A percentile compares a stretch with the other conserved stretches of the same genome.
These are phyloP conservation scores for Pseudogymnoascus sp. DNA, from an alignment of 2,329 filamentous ascomycete genomes.

Conservation along the genomic window DNA sequence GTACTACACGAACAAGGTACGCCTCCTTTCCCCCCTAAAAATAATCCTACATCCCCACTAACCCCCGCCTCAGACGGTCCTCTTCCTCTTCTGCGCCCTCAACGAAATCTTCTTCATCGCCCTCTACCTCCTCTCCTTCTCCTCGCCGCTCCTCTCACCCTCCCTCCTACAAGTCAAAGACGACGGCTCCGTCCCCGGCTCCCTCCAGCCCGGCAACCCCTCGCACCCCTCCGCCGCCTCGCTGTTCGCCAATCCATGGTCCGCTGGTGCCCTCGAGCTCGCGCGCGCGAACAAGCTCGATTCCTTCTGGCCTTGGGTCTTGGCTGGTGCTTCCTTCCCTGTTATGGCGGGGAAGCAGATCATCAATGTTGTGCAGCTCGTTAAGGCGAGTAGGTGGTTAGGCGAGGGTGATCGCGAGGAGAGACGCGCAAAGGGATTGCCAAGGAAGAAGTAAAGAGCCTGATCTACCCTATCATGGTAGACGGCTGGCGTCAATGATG, in stretches of 20 bases:
- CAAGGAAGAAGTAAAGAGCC: slow-evolving; percentile 33
- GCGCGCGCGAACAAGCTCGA: slow-evolving; percentile 92
- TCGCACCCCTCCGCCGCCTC: slow-evolving; percentile 60
- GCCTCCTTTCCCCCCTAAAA: slow-evolving; percentile 25
- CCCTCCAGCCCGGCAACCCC: slow-evolving; percentile 56
- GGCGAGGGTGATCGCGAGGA: slow-evolving; percentile 78
- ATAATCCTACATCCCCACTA: slow-evolving; percentile 12
- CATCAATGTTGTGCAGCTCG: slow-evolving; percentile 88
- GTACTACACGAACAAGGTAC: slow-evolving; percentile 95
- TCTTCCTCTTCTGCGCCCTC: slow-evolving; percentile 81
- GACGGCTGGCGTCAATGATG: background rate
- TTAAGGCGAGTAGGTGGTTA: slow-evolving; percentile 86
- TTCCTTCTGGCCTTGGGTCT: slow-evolving; percentile 66
- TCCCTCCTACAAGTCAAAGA: slow-evolving; percentile 61
- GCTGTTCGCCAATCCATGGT: slow-evolving; percentile 83
- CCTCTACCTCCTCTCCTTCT: slow-evolving; percentile 95
- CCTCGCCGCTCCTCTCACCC: slow-evolving; percentile 78
- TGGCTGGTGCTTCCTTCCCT: slow-evolving; percentile 72
- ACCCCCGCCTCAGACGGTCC: slow-evolving; percentile 57
- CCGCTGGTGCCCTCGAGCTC: slow-evolving; percentile 83
- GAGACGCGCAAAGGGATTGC: slow-evolving; percentile 48
- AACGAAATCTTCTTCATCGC: slow-evolving; percentile 99
- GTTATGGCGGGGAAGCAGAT: slow-evolving; percentile 88
- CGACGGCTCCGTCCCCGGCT: slow-evolving; percentile 43
- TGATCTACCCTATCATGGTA: background rate